These are phyloP conservation scores for Prunella vulgaris DNA, from an alignment of 257 asterid genomes.

Conservation along the genomic window DNA sequence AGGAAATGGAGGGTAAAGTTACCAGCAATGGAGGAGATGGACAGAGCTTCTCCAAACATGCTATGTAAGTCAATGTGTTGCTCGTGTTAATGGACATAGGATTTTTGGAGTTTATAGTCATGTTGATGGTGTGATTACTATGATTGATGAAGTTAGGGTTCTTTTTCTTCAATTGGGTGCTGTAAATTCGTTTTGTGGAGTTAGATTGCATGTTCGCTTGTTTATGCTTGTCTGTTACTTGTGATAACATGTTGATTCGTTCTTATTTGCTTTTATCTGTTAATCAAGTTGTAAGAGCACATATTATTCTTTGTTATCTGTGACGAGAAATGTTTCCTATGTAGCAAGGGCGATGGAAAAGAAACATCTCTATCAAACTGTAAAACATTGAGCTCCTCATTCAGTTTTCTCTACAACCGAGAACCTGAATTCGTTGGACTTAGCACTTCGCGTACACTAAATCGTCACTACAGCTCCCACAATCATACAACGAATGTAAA, in stretches of 20 bases:
- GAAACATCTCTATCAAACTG: conserved; percentile 21
- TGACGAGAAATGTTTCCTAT: conserved; percentile 19
- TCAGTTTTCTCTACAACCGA: conserved; percentile 20
- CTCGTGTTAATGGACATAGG: neutral
- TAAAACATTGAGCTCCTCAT: conserved; percentile 25
- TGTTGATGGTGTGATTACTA: neutral
- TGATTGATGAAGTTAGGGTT: neutral
- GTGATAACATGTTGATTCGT: neutral
- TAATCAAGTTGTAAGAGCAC: neutral
- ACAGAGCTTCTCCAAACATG: conserved; percentile 6
- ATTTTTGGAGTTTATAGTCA: neutral
- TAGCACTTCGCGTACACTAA: conserved; percentile 13
- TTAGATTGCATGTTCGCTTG: neutral
- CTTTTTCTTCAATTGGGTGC: neutral
- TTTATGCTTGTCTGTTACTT: neutral
- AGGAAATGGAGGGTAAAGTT: conserved; percentile 24
- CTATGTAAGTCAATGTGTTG: conserved; percentile 12
- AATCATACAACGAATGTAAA: conserved; percentile 21
- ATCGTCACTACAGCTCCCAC: conserved; percentile 38
- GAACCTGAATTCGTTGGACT: conserved; percentile 25
- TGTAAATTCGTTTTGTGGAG: neutral
- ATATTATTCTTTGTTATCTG: neutral
- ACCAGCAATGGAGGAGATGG: conserved; percentile 7
- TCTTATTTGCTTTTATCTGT: conserved; percentile 4
- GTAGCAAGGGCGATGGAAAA: conserved; percentile 26